Base-by-base conservation (phyloP, 1,284 basidiomycete genomes). In the Fomes fomentarius region DNA sequence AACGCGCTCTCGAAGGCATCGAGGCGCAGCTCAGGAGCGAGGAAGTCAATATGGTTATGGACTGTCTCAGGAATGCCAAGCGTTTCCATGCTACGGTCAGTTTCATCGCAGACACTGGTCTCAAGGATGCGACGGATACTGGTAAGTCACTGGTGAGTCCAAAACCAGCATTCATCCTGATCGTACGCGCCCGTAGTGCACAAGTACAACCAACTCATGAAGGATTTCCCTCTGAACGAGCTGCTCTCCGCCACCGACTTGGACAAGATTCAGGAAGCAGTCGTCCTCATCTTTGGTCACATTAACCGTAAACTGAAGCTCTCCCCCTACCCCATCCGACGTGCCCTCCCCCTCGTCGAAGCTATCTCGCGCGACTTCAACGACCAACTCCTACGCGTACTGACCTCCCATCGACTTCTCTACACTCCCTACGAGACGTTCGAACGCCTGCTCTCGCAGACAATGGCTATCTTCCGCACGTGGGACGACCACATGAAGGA, bases 401-500 rank as follows among this genome's bases (percentile, higher is more conserved):
- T 99, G 40, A 91, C 88, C 2, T 91, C 90, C 4, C 92, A 95
- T 62, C 86, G 96, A 9, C 80, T 98, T 3, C 90, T 96, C 53
- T 98, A 97, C 71, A 92, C 93, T 43, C 94, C 96, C 1, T 98
- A 98, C 71, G 86, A 92, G 52, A 92, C 93, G 0, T 99, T 99
- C 68, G 94, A 97, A 63, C 83, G 93, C 9, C 80, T 94, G 10
- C 84, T 98, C 52, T 76, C 79, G 1, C 84, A 89, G 54, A 88
- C 91, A 0, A 85, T 85, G 61, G 83, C 82, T 34, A 95, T 98
- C 50, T 98, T 98, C 77, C 82, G 85, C 8, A 91, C 90, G 1
- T 99, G 96, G 96, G 96, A 98, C 71, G 96, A 98, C 67, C 83
- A 89, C 50, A 92, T 98, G 76, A 98, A 98, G 74, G 96, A 98